Base-by-base conservation (phyloP, 805 yeast genomes). In the Candida gorgasii region DNA sequence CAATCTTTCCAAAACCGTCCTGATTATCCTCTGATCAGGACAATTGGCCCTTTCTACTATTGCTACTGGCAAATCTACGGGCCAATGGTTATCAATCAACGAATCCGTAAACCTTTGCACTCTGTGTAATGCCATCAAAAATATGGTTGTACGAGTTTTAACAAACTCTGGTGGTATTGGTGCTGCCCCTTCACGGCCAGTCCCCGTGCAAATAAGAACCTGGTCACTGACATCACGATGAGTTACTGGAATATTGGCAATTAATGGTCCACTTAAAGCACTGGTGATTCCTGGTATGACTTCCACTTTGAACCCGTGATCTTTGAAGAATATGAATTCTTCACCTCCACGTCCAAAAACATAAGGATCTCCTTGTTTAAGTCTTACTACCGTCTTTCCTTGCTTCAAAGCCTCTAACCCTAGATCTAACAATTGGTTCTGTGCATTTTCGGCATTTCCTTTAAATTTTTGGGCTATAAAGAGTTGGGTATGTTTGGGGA, bases 301-400 rank as follows among this genome's bases (percentile, higher is more conserved):
- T 4, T 61, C 53, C 12, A 96, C 95, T 14, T 61, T 70, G 53
- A 56, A 88, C 0, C 96, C 96, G 53, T 84, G 76, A 16, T 70
- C 54, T 20, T 72, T 55, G 62, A 92, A 92, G 58, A 72, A 90
- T 8, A 78, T 54, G 59, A 62, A 87, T 57, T 92, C 98, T 65
- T 92, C 98, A 30, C 96, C 97, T 33, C 98, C 98, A 49, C 98
- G 79, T 3, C 98, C 98, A 60, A 88, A 92, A 23, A 92, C 86
- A 62, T 89, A 92, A 8, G 98, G 98, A 61, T 92, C 98, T 24
- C 98, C 98, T 65, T 92, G 98, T 62, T 92, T 92, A 51, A 92
- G 74, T 45, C 98, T 73, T 2, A 92, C 95, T 1, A 92, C 96
- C 43, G 79, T 80, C 54, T 79, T 73, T 12, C 97, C 97, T 39